A percentile compares a stretch with the other conserved stretches of the same genome.
These are phyloP conservation scores for Aegle marmelos DNA, from an alignment of 345 rosid species.

Conservation along the genomic window DNA sequence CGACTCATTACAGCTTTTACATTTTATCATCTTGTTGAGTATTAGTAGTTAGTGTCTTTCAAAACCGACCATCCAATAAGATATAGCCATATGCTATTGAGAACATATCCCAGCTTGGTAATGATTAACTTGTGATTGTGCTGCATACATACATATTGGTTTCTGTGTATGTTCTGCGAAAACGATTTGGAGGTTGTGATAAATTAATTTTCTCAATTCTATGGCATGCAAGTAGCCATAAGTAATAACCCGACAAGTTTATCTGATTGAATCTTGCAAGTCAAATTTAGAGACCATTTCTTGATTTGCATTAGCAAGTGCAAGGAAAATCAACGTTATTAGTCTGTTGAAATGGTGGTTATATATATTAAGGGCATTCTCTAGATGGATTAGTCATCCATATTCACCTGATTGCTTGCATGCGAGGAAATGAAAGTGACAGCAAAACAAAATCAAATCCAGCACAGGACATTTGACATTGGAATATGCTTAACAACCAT, in stretches of 20 bases:
- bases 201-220: neutral
- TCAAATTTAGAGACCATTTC: neutral
- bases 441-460: constrained; percentile 24
- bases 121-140: neutral
- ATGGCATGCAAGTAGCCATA: neutral
- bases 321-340: neutral
- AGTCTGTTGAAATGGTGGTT: neutral
- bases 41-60: neutral
- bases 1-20: no score
- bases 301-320: neutral
- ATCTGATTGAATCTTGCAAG: neutral
- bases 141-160: neutral
- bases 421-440: constrained; percentile 27
- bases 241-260: no score
- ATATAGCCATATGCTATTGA: neutral
- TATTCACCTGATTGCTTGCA: neutral
- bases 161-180: neutral
- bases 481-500: neutral
- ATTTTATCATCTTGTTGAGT: neutral
- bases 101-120: no score
- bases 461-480: neutral
- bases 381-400: neutral
- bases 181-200: neutral
- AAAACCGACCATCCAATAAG: neutral
- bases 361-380: neutral